These are phyloP conservation scores for Nothophytophthora sp. DNA, from an alignment of 352 stramenopile species.

Conservation along the genomic window DNA sequence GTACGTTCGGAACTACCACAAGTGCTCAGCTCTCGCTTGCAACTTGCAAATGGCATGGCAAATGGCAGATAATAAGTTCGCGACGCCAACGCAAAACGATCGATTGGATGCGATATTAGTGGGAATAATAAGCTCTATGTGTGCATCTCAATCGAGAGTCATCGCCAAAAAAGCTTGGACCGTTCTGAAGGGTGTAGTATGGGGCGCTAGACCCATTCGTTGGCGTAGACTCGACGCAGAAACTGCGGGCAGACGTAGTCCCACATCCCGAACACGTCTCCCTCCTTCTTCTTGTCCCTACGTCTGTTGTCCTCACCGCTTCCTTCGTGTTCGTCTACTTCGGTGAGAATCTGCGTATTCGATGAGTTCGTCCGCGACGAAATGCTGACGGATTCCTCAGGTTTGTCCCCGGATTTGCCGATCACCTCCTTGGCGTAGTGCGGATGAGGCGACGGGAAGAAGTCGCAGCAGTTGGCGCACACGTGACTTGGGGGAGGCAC, in stretches of 20 bases:
- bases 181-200: background rate
- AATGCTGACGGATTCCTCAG: constrained; percentile 4
- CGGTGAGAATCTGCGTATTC: constrained; percentile 5
- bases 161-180: constrained; percentile 7
- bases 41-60: too few relatives aligned
- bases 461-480: constrained; percentile 36
- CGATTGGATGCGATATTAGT: too few relatives aligned
- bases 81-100: too few relatives aligned
- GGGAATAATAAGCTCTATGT: too few relatives aligned
- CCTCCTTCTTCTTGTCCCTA: background rate
- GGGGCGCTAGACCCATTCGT: constrained; percentile 45
- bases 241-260: constrained; percentile 58
- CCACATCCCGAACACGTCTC: constrained; percentile 54
- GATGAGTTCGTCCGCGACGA: constrained; percentile 1
- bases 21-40: too few relatives aligned
- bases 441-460: constrained; percentile 31
- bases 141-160: constrained; percentile 5
- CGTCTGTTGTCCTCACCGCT: constrained; percentile 1
- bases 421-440: constrained; percentile 34
- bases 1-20: too few relatives aligned
- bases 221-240: constrained; percentile 33
- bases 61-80: too few relatives aligned
- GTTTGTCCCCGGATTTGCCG: constrained; percentile 2
- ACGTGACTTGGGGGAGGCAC: constrained; percentile 16
- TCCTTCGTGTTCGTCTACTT: constrained; percentile 5